These are phyloP conservation scores for Dioscorea dumetorum DNA, from an alignment of 106 monocot genomes.

Conservation along the genomic window DNA sequence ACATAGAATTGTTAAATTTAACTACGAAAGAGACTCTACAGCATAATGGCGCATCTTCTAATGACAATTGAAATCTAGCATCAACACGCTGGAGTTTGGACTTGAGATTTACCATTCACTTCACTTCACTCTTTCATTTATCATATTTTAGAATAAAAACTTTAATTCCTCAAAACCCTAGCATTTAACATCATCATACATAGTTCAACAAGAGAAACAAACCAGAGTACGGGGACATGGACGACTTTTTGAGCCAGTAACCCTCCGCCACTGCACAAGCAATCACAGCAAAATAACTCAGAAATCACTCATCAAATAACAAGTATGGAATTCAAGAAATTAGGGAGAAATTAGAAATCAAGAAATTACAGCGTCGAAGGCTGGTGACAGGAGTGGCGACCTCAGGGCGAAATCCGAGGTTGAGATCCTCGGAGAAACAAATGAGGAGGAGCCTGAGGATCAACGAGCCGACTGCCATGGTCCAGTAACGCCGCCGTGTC, in stretches of 20 bases:
- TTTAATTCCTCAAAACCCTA: too few species aligned
- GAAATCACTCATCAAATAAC: too few species aligned
- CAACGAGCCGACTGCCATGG: slow-evolving; percentile 25
- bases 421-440: slow-evolving; percentile 45
- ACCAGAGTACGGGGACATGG: too few species aligned
- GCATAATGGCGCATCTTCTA: too few species aligned
- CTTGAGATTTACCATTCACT: too few species aligned
- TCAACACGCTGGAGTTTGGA: too few species aligned
- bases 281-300: background rate
- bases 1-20: too few species aligned
- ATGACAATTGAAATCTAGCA: too few species aligned
- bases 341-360: background rate
- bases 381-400: slow-evolving; percentile 92
- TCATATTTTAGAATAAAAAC: too few species aligned
- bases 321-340: background rate
- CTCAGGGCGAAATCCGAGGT: slow-evolving; percentile 77
- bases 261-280: slow-evolving; percentile 71
- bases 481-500: slow-evolving; percentile 8
- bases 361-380: slow-evolving; percentile 62
- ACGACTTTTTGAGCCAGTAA: slow-evolving; percentile 98
- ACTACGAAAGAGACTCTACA: too few species aligned
- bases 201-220: background rate
- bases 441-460: slow-evolving; percentile 54
- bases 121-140: too few species aligned
- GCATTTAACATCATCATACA: too few species aligned